phyloP scores from a whole-genome alignment of 331 rosid species.

The Malus hybrid region DNA sequence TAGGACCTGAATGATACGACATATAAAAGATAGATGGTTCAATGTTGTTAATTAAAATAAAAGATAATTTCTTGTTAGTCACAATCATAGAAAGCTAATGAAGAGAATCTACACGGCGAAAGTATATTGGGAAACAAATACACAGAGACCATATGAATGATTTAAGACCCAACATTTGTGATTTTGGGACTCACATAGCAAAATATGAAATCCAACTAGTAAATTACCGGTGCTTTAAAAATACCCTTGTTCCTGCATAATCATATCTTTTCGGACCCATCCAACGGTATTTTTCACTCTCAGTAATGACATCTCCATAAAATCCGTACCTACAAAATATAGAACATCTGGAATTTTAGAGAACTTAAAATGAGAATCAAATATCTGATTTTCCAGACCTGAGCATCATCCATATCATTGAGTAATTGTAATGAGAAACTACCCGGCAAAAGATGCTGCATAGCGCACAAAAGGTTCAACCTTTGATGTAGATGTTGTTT shows the following conservation, averaged over 20 bases:
- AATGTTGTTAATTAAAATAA: background rate
- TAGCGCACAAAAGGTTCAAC: slow-evolving; percentile 79
- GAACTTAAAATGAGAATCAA: background rate
- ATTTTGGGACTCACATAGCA: background rate
- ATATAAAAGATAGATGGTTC: background rate
- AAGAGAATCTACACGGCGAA: background rate
- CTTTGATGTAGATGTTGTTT: slow-evolving; percentile 52
- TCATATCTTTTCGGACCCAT: slow-evolving; percentile 96
- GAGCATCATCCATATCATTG: background rate
- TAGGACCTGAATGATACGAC: slow-evolving; percentile 54
- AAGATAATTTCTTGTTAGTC: background rate
- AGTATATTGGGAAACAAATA: background rate
- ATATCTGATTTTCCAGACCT: background rate
- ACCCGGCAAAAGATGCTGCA: slow-evolving; percentile 98
- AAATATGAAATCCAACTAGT: background rate
- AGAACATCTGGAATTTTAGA: slow-evolving; percentile 5
- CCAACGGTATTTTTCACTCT: slow-evolving; percentile 95
- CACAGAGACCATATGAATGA: background rate
- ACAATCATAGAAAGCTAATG: background rate
- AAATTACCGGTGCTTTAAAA: slow-evolving; percentile 71
- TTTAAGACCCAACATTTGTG: background rate
- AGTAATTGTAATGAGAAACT: slow-evolving; percentile 21
- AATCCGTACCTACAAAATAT: slow-evolving; percentile 70
- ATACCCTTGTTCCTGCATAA: slow-evolving; percentile 86
- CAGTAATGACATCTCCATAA: slow-evolving; percentile 92